phyloP scores from a whole-genome alignment of 345 rosid genomes.

The Geranium brycei region DNA sequence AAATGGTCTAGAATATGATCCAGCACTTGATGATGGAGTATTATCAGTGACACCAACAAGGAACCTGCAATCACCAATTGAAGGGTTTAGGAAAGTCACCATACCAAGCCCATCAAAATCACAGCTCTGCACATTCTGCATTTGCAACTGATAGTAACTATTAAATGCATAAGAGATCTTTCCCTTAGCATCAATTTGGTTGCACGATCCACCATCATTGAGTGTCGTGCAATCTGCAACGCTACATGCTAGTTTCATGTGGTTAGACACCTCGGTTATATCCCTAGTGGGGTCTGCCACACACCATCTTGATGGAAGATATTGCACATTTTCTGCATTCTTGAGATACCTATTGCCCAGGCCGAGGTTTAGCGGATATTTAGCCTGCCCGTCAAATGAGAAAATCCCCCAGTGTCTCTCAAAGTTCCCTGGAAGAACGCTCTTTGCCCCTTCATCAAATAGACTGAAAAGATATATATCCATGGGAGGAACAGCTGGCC shows the following conservation, averaged over 20 bases:
- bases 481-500: conserved; percentile 63
- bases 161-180: conserved; percentile 88
- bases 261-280: conserved; percentile 52
- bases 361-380: conserved; percentile 68
- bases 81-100: conserved; percentile 77
- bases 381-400: conserved; percentile 95
- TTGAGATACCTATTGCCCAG: conserved; percentile 53
- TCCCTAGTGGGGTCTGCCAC: conserved; percentile 67
- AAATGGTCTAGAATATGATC: conserved; percentile 19
- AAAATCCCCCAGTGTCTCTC: conserved; percentile 98
- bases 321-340: conserved; percentile 59
- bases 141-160: conserved; percentile 80
- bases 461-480: conserved; percentile 81
- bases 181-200: conserved; percentile 66
- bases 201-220: conserved; percentile 76
- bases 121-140: conserved; percentile 71
- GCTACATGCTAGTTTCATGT: conserved; percentile 62
- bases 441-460: conserved; percentile 88
- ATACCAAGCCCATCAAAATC: conserved; percentile 85
- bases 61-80: conserved; percentile 78
- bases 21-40: conserved; percentile 27
- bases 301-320: conserved; percentile 92
- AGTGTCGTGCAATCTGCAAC: conserved; percentile 90
- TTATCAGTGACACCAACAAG: conserved; percentile 72
- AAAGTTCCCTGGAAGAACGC: conserved; percentile 68